Base-by-base conservation (phyloP, 1,284 basidiomycete genomes). In the Malassezia dermatis region DNA sequence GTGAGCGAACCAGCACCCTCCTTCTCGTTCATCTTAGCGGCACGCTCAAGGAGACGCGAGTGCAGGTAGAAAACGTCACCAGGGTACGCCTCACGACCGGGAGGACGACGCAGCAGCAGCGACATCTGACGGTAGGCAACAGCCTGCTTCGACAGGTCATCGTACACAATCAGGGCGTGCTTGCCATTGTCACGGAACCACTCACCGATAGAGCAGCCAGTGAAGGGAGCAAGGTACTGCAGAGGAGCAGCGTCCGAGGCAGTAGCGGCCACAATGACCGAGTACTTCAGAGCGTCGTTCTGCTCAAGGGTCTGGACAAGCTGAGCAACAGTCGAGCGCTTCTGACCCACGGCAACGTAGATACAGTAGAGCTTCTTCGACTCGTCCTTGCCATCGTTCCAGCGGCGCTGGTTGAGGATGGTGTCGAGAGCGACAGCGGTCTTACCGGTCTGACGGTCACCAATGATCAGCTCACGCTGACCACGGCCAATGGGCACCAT, bases 141-240 rank as follows among this genome's bases (percentile, higher is more conserved):
- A 75, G 93, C 93, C 81, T 98, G 93, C 82, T 98, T 98, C 74
- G 93, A 98, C 79, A 98, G 81, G 79, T 98, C 93, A 76, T 98
- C 93, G 80, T 94, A 98, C 81, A 98, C 88, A 80, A 98, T 96
- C 75, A 96, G 83, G 70, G 93, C 81, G 80, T 82, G 81, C 79
- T 88, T 93, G 81, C 89, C 90, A 78, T 98, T 96, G 81, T 98
- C 93, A 81, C 93, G 89, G 93, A 98, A 98, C 93, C 93, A 98
- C 81, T 98, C 93, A 78, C 93, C 93, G 88, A 98, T 98, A 75
- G 93, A 91, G 79, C 89, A 93, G 66, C 93, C 93, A 72, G 93
- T 93, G 89, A 98, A 98, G 73, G 93, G 93, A 75, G 93, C 93
- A 68, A 96, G 86, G 81, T 95, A 98, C 78, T 96, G 93, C 58